Base-by-base conservation (phyloP, 305 asterid species). In the Solanum hybrid region DNA sequence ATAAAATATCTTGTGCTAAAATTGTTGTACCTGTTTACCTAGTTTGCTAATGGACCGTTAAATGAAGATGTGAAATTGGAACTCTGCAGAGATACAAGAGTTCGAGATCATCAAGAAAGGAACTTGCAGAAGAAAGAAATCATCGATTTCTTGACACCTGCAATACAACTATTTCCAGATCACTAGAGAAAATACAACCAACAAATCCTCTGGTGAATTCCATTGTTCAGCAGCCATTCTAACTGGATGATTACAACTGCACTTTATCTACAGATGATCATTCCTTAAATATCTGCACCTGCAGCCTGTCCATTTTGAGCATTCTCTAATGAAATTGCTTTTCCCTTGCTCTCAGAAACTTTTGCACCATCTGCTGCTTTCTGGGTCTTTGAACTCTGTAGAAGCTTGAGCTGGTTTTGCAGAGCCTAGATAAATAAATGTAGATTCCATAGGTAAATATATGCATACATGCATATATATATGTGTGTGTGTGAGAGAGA, bases 331-430 rank as follows among this genome's bases (percentile, higher is more conserved):
- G 93, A 78, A 82, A 91, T 93, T 15, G 93, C 86, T 93, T 96
- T 96, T 79, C 95, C 96, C 91, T 94, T 94, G 87, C 86, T 24
- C 91, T 92, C 95, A 78, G 94, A 91, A 86, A 92, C 84, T 80
- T 86, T 92, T 73, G 84, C 80, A 56, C 93, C 92, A 40, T 78
- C 88, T 56, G 37, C 66, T 71, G 11, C 51, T 78, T 89, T 92
- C 93, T 93, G 94, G 10, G 73, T 73, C 40, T 91, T 89, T 64
- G 93, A 81, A 71, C 91, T 79, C 88, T 90, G 93, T 77, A 95
- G 90, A 90, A 88, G 94, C 93, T 91, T 92, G 90, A 93, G 94
- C 90, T 96, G 98, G 73, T 82, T 89, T 91, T 95, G 97, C 92
- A 96, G 90, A 91, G 87, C 89, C 99, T 97, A 69, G 27, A 66